Percentiles rank a stretch among this genome's conserved stretches.
These are phyloP conservation scores for Plicaturopsis crispa DNA, from an alignment of 768 basidiomycete genomes.

Conservation along the genomic window DNA sequence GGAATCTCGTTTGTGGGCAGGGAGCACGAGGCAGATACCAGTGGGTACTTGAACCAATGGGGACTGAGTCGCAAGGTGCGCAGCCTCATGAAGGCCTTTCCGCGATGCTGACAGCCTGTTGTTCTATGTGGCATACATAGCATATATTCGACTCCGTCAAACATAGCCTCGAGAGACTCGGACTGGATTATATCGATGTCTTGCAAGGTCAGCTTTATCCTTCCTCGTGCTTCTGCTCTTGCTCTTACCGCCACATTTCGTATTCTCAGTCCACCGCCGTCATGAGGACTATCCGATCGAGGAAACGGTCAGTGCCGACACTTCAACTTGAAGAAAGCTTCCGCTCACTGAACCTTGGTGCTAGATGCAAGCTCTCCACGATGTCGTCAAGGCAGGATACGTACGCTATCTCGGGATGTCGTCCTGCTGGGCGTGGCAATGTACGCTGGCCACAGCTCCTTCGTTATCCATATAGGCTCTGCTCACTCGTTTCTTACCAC, in stretches of 20 bases:
- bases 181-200: slow-evolving; percentile 48
- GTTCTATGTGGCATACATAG: slow-evolving; percentile 13
- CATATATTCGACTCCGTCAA: slow-evolving; percentile 44
- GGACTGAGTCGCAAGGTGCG: slow-evolving; percentile 28
- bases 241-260: not conserved
- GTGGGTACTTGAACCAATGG: slow-evolving; percentile 23
- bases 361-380: slow-evolving; percentile 62
- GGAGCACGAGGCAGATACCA: slow-evolving; percentile 8
- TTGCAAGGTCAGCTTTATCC: slow-evolving; percentile 33
- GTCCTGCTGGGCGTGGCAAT: slow-evolving; percentile 51
- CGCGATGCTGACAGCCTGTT: not conserved
- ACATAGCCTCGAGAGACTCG: slow-evolving; percentile 36
- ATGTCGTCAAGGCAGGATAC: slow-evolving; percentile 56
- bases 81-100: not conserved
- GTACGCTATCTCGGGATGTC: slow-evolving; percentile 59
- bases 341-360: slow-evolving; percentile 18
- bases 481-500: not conserved
- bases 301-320: slow-evolving; percentile 16
- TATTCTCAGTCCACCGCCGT: slow-evolving; percentile 19
- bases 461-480: not conserved
- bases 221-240: slow-evolving; percentile 6
- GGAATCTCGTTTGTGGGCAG: not conserved
- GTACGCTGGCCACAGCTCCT: slow-evolving; percentile 18
- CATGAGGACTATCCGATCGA: slow-evolving; percentile 17
- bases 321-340: slow-evolving; percentile 32